Evolutionary conservation across 176 grass and related monocot genomes (phyloP).

Genomic region (Panicum miliaceum): DNA sequence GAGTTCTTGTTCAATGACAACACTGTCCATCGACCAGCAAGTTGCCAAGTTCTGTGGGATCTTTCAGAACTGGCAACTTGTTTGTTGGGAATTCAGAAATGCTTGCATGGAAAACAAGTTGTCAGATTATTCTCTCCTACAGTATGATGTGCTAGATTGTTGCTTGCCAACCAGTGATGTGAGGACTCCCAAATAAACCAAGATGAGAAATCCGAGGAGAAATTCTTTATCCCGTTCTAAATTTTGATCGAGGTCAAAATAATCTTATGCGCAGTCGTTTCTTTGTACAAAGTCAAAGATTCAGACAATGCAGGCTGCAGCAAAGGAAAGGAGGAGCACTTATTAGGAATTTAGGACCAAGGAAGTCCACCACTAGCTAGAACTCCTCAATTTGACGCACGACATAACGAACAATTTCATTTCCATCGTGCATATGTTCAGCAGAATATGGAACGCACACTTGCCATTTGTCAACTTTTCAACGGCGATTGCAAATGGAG

Average conservation of each 20-base stretch:
- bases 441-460: conserved; percentile 19
- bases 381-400: conserved; percentile 59
- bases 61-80: conserved; percentile 30
- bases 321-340: conserved; percentile 29
- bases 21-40: conserved; percentile 36
- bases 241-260: not conserved
- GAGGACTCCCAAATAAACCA: conserved; percentile 51
- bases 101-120: conserved; percentile 64
- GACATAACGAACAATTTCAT: conserved; percentile 60
- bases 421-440: conserved; percentile 57
- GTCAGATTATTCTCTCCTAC: conserved; percentile 41
- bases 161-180: conserved; percentile 50
- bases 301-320: conserved; percentile 35
- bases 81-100: conserved; percentile 63
- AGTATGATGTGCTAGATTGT: conserved; percentile 32
- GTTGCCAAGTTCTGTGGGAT: not conserved
- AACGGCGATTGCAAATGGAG: not conserved
- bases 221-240: conserved; percentile 36
- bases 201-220: conserved; percentile 54
- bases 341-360: conserved; percentile 30
- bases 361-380: conserved; percentile 54
- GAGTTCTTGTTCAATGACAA: conserved; percentile 31
- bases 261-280: not conserved
- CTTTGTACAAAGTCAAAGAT: conserved; percentile 26
- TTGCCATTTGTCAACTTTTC: conserved; percentile 17